Conservation (phyloP, 2,329 filamentous ascomycete species). For the Anthostomella pinea region DNA sequence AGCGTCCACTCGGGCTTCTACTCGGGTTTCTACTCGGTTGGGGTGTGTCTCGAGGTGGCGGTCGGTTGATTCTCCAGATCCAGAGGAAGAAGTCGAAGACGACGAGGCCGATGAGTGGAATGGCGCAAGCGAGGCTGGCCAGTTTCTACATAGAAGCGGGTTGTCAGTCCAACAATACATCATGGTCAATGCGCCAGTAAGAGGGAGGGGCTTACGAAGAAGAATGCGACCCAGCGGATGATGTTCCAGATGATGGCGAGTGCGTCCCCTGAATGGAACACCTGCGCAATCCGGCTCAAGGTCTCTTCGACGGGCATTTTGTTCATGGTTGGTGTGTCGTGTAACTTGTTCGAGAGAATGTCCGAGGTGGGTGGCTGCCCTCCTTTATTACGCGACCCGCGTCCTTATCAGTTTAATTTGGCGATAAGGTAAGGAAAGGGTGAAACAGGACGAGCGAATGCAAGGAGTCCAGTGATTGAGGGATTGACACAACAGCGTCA, state of each 20-base stretch:
- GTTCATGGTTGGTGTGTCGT: constrained; percentile 11
- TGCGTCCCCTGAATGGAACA: constrained; percentile 15
- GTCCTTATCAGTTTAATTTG: neutral
- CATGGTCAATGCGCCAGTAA: neutral
- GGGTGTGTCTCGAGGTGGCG: constrained; percentile 16
- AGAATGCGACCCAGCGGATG: constrained; percentile 32
- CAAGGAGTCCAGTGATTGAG: too few relatives aligned
- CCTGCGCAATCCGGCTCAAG: constrained; percentile 22
- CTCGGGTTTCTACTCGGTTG: constrained; percentile 18
- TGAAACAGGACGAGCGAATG: too few relatives aligned
- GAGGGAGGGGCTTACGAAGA: constrained; percentile 26
- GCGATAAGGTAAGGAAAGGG: neutral
- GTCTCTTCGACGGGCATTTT: constrained; percentile 18
- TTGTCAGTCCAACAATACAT: constrained; percentile 9
- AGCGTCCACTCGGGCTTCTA: constrained; percentile 10
- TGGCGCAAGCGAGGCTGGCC: constrained; percentile 40
- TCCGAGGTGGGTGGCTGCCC: neutral
- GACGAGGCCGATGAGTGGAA: constrained; percentile 47
- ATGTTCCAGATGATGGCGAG: constrained; percentile 25
- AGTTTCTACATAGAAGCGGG: constrained; percentile 24
- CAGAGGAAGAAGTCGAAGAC: constrained; percentile 51
- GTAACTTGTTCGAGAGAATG: too few relatives aligned
- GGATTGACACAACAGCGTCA: too few relatives aligned
- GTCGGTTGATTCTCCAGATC: constrained; percentile 45
- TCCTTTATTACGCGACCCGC: neutral